Evolutionary conservation across 331 rosid genomes (phyloP).

Genomic region (Arachis monticola): DNA sequence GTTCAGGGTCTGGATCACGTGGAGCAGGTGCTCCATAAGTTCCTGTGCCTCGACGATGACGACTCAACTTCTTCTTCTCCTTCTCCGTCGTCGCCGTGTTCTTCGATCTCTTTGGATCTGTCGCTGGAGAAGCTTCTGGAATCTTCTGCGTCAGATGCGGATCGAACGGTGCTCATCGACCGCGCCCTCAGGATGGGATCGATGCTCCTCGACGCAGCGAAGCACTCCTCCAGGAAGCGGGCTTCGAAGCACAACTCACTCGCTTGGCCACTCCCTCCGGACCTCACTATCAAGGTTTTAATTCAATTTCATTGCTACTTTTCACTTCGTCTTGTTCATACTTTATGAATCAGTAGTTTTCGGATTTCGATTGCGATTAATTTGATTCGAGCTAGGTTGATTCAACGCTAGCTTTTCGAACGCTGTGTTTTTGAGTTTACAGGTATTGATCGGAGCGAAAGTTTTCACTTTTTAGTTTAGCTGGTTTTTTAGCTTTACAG

Average conservation of each 20-base stretch:
- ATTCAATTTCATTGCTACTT: not conserved
- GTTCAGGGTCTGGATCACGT: constrained; percentile 39
- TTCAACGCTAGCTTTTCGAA: too few relatives aligned
- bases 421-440: too few relatives aligned
- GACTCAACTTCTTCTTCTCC: constrained; percentile 50
- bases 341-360: not conserved
- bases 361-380: not conserved
- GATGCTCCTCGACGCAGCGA: constrained; percentile 71
- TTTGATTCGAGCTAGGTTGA: not conserved
- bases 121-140: constrained; percentile 71
- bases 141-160: constrained; percentile 58
- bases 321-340: not conserved
- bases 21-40: constrained; percentile 58
- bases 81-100: constrained; percentile 30
- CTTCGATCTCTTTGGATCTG: constrained; percentile 61
- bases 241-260: constrained; percentile 77
- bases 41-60: constrained; percentile 57
- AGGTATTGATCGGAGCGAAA: not conserved
- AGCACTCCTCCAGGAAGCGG: constrained; percentile 65
- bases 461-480: too few relatives aligned
- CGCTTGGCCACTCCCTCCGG: constrained; percentile 85
- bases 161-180: constrained; percentile 68
- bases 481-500: too few relatives aligned
- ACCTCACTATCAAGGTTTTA: constrained; percentile 77
- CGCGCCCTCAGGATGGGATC: constrained; percentile 69